Conservation (phyloP, 2,329 filamentous ascomycete genomes). For the Microcyclospora tardicrescens region DNA sequence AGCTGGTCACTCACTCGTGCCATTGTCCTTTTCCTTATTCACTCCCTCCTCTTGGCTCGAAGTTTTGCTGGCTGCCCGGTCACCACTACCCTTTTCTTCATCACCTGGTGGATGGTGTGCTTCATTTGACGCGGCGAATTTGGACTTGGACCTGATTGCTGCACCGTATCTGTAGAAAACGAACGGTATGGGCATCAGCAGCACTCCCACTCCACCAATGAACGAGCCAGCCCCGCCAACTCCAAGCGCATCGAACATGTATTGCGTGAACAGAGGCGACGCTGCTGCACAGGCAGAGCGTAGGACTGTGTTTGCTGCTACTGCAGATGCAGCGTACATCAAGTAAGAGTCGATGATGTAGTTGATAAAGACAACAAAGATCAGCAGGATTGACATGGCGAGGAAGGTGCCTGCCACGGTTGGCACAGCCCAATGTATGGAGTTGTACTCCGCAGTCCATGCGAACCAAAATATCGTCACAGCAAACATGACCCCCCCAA, state of each 20-base stretch:
- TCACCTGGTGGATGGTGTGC: too few species aligned
- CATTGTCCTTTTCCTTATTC: too few species aligned
- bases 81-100: too few species aligned
- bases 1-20: too few species aligned
- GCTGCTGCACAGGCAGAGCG: conserved; percentile 23
- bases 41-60: too few species aligned
- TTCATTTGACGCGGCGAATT: too few species aligned
- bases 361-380: conserved; percentile 24
- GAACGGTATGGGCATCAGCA: conserved; percentile 22
- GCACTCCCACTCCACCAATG: not conserved
- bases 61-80: too few species aligned
- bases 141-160: conserved; percentile 10
- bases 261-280: conserved; percentile 21
- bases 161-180: conserved; percentile 21
- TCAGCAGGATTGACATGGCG: conserved; percentile 16
- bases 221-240: conserved; percentile 4
- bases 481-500: conserved; percentile 30
- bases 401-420: conserved; percentile 22
- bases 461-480: conserved; percentile 35
- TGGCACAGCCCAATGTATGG: conserved; percentile 27
- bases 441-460: conserved; percentile 32
- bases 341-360: conserved; percentile 25
- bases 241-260: conserved; percentile 19
- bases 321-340: conserved; percentile 24
- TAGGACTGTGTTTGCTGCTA: conserved; percentile 26